Conservation (phyloP, 768 basidiomycete species). For the Hemileccinum impolitum region DNA sequence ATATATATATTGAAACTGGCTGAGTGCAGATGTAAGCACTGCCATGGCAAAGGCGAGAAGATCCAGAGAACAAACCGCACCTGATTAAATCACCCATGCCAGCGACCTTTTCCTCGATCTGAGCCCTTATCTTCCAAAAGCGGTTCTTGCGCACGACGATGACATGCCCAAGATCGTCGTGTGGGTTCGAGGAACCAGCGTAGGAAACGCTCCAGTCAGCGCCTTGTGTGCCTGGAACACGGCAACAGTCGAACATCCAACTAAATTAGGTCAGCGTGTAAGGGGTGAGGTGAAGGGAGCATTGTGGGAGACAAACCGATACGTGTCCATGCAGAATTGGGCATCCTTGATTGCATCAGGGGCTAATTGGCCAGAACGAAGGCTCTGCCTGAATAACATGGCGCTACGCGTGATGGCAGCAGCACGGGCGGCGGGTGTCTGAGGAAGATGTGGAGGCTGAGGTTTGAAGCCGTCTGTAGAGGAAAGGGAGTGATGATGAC, state of each 20-base stretch:
- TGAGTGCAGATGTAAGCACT: constrained; percentile 27
- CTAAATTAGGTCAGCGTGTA: constrained; percentile 33
- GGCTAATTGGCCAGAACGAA: constrained; percentile 61
- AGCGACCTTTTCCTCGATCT: constrained; percentile 51
- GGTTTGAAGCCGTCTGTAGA: constrained; percentile 72
- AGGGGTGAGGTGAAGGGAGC: background rate
- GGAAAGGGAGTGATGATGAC: constrained; percentile 7
- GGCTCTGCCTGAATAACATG: constrained; percentile 68
- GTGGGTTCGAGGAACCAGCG: constrained; percentile 41
- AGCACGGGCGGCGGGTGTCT: constrained; percentile 61
- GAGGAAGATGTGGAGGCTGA: constrained; percentile 58
- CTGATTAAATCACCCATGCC: constrained; percentile 63
- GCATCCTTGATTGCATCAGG: constrained; percentile 68
- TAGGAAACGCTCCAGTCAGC: constrained; percentile 76
- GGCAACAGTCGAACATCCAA: constrained; percentile 93
- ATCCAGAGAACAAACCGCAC: constrained; percentile 35
- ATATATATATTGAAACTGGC: constrained; percentile 72
- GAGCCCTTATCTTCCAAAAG: constrained; percentile 74
- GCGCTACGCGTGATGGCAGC: constrained; percentile 67
- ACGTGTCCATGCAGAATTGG: constrained; percentile 84
- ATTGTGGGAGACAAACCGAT: constrained; percentile 45
- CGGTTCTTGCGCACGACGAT: constrained; percentile 83
- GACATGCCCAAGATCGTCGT: constrained; percentile 66
- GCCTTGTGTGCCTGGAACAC: constrained; percentile 69
- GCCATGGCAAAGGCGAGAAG: background rate